Evolutionary conservation across 1,139 yeast genomes (phyloP).

Genomic region (Saccharomycopsis phalli): DNA sequence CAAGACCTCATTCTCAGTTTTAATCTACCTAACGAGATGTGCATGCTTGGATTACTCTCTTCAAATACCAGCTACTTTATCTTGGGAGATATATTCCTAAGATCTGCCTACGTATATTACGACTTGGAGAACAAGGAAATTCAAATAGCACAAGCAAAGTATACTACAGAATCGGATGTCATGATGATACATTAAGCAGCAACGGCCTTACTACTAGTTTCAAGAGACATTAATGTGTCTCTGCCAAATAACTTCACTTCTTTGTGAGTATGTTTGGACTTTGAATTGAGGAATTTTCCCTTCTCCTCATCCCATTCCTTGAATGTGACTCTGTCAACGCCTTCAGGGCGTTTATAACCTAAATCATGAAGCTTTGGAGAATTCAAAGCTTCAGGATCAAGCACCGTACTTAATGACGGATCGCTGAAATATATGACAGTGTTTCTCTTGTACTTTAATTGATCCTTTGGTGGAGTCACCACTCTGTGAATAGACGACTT

Average conservation of each 20-base stretch:
- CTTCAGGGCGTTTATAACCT: constrained; percentile 26
- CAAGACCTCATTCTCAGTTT: constrained; percentile 30
- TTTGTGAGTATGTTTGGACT: constrained; percentile 23
- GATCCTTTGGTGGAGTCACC: constrained; percentile 39
- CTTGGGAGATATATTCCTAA: constrained; percentile 68
- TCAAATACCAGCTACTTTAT: constrained; percentile 29
- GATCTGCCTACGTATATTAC: constrained; percentile 68
- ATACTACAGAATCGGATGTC: constrained; percentile 14
- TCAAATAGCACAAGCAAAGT: constrained; percentile 54
- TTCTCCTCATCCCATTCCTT: constrained; percentile 35
- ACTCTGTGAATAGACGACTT: constrained; percentile 41
- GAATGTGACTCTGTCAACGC: constrained; percentile 32
- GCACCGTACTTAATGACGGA: constrained; percentile 28
- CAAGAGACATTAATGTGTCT: constrained; percentile 27
- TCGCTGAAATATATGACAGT: constrained; percentile 39
- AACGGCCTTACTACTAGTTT: constrained; percentile 21
- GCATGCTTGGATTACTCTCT: constrained; percentile 30
- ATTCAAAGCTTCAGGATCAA: constrained; percentile 35
- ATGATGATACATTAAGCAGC: constrained; percentile 3
- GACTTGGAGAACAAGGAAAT: constrained; percentile 60
- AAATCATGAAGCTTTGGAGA: constrained; percentile 31
- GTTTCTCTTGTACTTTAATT: constrained; percentile 31
- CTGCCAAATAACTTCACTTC: constrained; percentile 34
- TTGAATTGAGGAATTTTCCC: constrained; percentile 34
- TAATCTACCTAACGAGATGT: constrained; percentile 22